Evolutionary conservation across 441 rosid genomes (phyloP), one percentile per base, ranked within the genome.

Genomic region (Jatropha podagrica): DNA sequence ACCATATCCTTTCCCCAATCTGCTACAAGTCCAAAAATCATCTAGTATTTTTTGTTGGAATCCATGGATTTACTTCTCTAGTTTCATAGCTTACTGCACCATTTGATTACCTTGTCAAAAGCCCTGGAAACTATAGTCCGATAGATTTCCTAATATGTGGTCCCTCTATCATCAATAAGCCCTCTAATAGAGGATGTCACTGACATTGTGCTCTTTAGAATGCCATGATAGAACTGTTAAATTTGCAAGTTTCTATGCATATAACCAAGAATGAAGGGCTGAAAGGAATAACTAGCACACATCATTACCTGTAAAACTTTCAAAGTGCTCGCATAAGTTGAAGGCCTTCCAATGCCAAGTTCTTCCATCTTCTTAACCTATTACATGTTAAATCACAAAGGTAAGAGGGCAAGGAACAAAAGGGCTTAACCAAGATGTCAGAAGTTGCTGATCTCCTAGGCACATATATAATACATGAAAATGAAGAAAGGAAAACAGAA

Each of bases 291-390:
- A 48, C 38, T 13, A 58, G 42, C 3, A 20, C 32, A 65, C 15
- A 63, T n/a, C 58, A 75, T 79, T 83, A 94, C 99, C 95, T 91
- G 92, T 82, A 96, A 86, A 71, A 96, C 98, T 84, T 85, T 92
- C 74, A 96, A 82, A 65, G 93, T 94, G 76, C 93, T 86, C 67
- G 99, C 97, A 79, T 96, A 96, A 49, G 99, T 92, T 20, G 98
- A 94, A 78, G 99, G 99, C 82, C 98, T 89, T 78, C 99, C 99
- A 78, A 96, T 96, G 78, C 99, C 99, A 71, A 96, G 95, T 86
- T 96, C 99, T 84, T 96, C 98, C 40, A 96, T 88, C 84, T 96
- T 96, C 86, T 94, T 92, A 78, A 94, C 91, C 99, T 96, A 81
- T 75, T 75, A 73, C 52, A 84, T 78, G 81, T 59, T 76, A 77